Percentiles rank a stretch among this genome's conserved stretches.
Conservation (phyloP, 805 yeast genomes). For the Metschnikowia koreensis region DNA sequence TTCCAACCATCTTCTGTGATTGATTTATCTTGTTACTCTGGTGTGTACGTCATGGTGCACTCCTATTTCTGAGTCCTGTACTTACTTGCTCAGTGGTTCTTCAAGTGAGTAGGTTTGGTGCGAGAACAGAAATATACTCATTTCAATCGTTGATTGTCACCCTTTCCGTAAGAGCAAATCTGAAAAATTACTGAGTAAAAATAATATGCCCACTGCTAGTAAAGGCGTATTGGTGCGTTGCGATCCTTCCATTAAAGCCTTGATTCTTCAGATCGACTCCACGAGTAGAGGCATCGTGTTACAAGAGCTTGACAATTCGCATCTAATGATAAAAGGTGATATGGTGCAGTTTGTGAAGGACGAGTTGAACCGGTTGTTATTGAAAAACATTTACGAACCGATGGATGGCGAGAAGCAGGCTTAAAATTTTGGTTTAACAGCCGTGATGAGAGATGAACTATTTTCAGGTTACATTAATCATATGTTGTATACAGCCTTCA, state of each 20-base stretch:
- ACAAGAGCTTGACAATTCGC: conserved; percentile 89
- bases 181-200: background rate
- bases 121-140: background rate
- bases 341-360: conserved; percentile 73
- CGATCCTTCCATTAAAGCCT: conserved; percentile 90
- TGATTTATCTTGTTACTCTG: background rate
- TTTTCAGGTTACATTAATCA: no score
- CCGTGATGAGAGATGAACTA: background rate
- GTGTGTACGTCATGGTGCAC: background rate
- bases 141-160: background rate
- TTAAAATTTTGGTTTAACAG: background rate
- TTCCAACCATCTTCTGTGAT: background rate
- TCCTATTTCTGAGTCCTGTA: conserved; percentile 1
- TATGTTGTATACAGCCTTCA: no score
- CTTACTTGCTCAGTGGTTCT: conserved; percentile 1
- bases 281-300: conserved; percentile 64
- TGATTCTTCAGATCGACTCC: conserved; percentile 79
- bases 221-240: conserved; percentile 50
- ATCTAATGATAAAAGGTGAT: conserved; percentile 73
- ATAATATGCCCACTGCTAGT: conserved; percentile 41
- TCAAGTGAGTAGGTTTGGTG: background rate
- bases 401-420: conserved; percentile 57
- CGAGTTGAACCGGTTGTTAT: conserved; percentile 71
- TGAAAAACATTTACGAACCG: conserved; percentile 85
- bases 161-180: background rate